Evolutionary conservation across 2,329 filamentous ascomycete genomes (phyloP), one percentile per base, ranked within the genome.

Genomic region (Blumeria graminis): DNA sequence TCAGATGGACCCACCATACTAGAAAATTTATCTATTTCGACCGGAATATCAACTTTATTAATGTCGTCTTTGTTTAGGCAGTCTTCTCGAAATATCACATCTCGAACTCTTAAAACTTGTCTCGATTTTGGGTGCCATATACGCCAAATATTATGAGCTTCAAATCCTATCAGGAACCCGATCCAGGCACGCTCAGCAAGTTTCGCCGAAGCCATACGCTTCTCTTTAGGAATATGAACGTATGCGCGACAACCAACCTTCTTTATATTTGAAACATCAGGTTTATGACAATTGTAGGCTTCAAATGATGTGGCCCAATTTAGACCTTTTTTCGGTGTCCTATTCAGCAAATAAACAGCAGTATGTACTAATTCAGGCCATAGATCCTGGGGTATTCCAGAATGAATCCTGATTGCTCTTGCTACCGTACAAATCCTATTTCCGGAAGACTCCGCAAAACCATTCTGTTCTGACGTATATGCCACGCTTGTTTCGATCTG

Each of bases 121-220:
- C 33, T 36, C 16, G 50, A 53, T 11, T 11, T 36, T 36, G 28
- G 50, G 18, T 53, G 9, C 28, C 28, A 53, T 53, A 53, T 53
- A n/a, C 50, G 2, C 50, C 50, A 53, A 18, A 53, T 53, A 9
- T 53, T 53, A 36, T 53, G 32, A 16, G 50, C 50, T 53, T 53
- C 50, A 16, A 53, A 53, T 7, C 50, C 50, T 9, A 53, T 18
- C 7, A 53, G 50, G 36, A 35, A 53, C 1, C 32, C 50, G 6
- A 53, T 53, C 50, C 33, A 36, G 18, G 50, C 11, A 7, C 50
- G 14, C 18, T 36, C 50, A 35, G 50, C 28, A 53, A 53, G 11
- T 10, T 53, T 53, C 3, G 11, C 5, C 16, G 33, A 53, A 7
- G n/a, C 9, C 10, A 18, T 7, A 1, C 33, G 11, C 36, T 53